Percentiles rank a stretch among this genome's conserved stretches.
Evolutionary conservation across 2,329 filamentous ascomycete species (phyloP).

Genomic region (Pyrenochaeta sp.): DNA sequence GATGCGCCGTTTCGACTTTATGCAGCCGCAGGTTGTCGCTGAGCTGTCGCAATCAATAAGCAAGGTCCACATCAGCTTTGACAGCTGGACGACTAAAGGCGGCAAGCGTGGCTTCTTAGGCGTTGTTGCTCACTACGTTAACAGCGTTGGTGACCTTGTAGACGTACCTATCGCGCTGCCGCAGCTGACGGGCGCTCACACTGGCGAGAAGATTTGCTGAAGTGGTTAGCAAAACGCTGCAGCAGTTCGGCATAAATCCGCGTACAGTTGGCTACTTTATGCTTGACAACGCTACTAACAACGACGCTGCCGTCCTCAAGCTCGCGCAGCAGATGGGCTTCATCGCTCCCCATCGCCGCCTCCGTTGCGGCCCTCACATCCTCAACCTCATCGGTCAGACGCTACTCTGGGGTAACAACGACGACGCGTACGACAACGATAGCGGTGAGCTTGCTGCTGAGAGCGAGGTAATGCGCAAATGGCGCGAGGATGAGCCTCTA

Average conservation of each 20-base stretch:
- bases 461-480: background rate
- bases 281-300: conserved; percentile 9
- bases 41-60: background rate
- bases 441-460: background rate
- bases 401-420: background rate
- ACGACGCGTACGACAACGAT: conserved; percentile 5
- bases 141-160: background rate
- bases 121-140: conserved; percentile 6
- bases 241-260: conserved; percentile 1
- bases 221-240: background rate
- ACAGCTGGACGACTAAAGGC: conserved; percentile 8
- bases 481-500: conserved; percentile 3
- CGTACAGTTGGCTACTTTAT: conserved; percentile 11
- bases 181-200: conserved; percentile 4
- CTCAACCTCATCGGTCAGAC: conserved; percentile 12
- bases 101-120: conserved; percentile 6
- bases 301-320: conserved; percentile 3
- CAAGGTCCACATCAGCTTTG: conserved; percentile 1
- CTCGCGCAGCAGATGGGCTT: conserved; percentile 1
- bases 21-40: background rate
- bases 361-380: conserved; percentile 10
- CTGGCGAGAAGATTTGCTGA: conserved; percentile 6
- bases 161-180: conserved; percentile 14
- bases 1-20: background rate
- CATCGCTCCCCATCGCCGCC: background rate